Evolutionary conservation across 169 alveolate species (phyloP).

Genomic region (Eimeria maxima): DNA sequence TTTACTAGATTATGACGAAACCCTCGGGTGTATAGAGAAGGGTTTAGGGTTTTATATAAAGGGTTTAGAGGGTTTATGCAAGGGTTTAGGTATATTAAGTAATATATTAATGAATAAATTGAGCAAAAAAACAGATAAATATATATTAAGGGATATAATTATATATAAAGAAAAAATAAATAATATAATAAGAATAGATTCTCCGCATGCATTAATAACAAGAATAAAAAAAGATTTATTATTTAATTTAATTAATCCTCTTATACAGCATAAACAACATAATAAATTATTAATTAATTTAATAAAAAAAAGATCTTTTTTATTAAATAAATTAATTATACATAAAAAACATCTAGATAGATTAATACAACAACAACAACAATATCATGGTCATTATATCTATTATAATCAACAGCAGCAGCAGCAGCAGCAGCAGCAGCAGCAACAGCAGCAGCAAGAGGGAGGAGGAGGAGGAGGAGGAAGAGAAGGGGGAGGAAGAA

Average conservation of each 20-base stretch:
- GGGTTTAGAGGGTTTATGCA: conserved; percentile 75
- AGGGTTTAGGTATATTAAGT: conserved; percentile 64
- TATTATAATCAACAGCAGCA: conserved; percentile 57
- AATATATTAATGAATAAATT: conserved; percentile 74
- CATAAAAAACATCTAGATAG: conserved; percentile 42
- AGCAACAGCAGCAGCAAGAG: conserved; percentile 32
- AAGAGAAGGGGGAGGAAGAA: no score
- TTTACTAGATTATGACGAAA: conserved; percentile 76
- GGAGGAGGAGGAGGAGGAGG: conserved; percentile 40
- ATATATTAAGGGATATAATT: conserved; percentile 65
- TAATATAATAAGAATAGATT: conserved; percentile 76
- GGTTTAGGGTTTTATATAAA: conserved; percentile 74
- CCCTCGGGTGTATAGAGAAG: conserved; percentile 45
- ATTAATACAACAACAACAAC: conserved; percentile 47
- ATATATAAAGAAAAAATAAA: conserved; percentile 69
- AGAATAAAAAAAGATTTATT: conserved; percentile 72
- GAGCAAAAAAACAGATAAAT: conserved; percentile 71
- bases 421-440: conserved; percentile 65
- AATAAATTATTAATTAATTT: conserved; percentile 44
- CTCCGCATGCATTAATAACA: conserved; percentile 82
- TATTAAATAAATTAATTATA: conserved; percentile 47
- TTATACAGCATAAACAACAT: conserved; percentile 65
- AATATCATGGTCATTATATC: no score
- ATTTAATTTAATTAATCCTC: conserved; percentile 76
- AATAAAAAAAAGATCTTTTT: neutral